Evolutionary conservation across 2,329 filamentous ascomycete genomes (phyloP), one percentile per base, ranked within the genome.

Genomic region (Trichoderma sp.): DNA sequence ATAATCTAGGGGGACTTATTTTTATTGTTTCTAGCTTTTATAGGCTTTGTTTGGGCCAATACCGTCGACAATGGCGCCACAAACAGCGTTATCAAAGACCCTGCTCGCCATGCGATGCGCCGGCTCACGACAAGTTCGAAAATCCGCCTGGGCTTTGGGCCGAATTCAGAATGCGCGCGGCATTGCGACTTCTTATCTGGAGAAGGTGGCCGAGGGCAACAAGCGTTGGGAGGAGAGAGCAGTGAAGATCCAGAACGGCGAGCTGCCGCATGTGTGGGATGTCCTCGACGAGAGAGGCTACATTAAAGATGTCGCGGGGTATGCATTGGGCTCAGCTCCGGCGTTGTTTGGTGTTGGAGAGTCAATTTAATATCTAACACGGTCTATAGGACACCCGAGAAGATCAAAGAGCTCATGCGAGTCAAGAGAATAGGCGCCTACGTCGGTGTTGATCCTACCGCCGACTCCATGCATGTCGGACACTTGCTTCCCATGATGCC

Each of bases 401-500:
- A 83, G 56, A 85, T 95, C 74, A 85, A 89, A 64, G 84, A 86
- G 72, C 82, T 92, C 27, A 86, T 96, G 81, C 86, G 84, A 5
- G 78, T 82, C 31, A 90, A 89, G 76, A 85, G 90, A 71, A 87
- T 93, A 73, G 91, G 90, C 71, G 89, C 87, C 70, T 96, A 96
- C 75, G 91, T 92, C 65, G 93, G 93, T 73, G 88, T 96, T 75
- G 93, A 96, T 76, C 92, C 93, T 5, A 96, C 93, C 0, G 92
- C 92, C 16, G 83, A 88, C 68, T 96, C 92, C 2, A 82, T 96
- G 70, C 93, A 96, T 75, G 83, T 96, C 58, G 93, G 93, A 69
- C 92, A 96, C 76, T 83, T 96, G 6, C 83, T 96, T 16, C 91
- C 93, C 27, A 83, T 95, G 67, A 96, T 96, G 92, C 88, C 91